Percentiles rank a stretch among this genome's conserved stretches.
Conservation (phyloP, 495 filamentous ascomycete genomes). For the Talaromyces borbonicus region DNA sequence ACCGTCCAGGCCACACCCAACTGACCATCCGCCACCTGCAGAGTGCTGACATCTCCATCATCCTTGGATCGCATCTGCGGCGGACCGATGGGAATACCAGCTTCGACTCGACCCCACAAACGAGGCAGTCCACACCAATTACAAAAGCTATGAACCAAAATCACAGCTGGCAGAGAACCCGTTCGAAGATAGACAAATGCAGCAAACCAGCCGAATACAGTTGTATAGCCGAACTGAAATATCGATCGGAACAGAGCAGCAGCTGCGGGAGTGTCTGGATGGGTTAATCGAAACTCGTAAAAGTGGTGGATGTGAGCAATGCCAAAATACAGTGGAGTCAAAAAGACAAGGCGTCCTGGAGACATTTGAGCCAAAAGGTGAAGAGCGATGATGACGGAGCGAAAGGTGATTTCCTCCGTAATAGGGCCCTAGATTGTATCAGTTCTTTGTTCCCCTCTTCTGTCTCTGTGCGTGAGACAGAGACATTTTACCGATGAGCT, state of each 20-base stretch:
- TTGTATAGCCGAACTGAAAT: constrained; percentile 87
- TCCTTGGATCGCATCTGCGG: constrained; percentile 31
- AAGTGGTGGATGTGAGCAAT: constrained; percentile 93
- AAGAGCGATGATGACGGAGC: constrained; percentile 70
- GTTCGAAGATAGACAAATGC: constrained; percentile 86
- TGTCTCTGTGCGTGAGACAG: too few species aligned
- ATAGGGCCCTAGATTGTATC: constrained; percentile 56
- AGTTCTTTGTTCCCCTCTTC: constrained; percentile 7
- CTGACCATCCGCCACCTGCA: constrained; percentile 12
- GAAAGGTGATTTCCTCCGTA: constrained; percentile 90
- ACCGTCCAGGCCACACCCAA: constrained; percentile 55
- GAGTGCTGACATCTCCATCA: constrained; percentile 18
- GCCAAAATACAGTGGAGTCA: constrained; percentile 84
- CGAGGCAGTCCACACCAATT: constrained; percentile 87
- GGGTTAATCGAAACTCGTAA: constrained; percentile 81
- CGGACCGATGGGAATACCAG: constrained; percentile 22
- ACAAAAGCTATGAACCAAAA: constrained; percentile 78
- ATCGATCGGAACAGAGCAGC: constrained; percentile 57
- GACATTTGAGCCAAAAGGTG: constrained; percentile 63
- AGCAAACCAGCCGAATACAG: constrained; percentile 85
- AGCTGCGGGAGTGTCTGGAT: constrained; percentile 55
- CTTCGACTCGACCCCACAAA: constrained; percentile 67
- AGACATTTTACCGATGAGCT: constrained; percentile 7
- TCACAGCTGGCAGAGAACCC: constrained; percentile 62
- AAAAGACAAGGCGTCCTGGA: constrained; percentile 54